Percentiles rank a stretch among this genome's conserved stretches.
These are phyloP conservation scores for Taiozyma onychis DNA, from an alignment of 1,139 yeast genomes.

Conservation along the genomic window DNA sequence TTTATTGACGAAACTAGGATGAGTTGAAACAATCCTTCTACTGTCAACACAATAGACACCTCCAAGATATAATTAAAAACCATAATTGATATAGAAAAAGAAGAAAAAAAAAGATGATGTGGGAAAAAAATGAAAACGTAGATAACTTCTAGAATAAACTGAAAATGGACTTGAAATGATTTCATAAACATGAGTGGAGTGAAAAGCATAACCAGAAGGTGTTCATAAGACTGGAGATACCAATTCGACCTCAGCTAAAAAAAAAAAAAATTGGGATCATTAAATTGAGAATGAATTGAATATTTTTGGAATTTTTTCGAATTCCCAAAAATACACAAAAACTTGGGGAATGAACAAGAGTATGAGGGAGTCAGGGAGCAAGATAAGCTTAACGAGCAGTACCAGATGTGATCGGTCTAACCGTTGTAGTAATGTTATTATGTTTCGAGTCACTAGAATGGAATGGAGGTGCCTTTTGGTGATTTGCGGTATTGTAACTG, in stretches of 20 bases:
- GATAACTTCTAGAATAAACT: not conserved
- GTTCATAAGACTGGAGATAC: not conserved
- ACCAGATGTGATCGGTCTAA: not conserved
- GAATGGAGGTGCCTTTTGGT: not conserved
- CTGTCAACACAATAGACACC: not conserved
- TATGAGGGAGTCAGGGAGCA: not conserved
- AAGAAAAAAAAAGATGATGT: not conserved
- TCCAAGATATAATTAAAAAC: not conserved
- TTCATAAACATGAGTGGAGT: not conserved
- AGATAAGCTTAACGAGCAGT: not conserved
- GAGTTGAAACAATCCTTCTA: not conserved
- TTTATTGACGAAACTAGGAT: not conserved
- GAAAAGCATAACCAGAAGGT: not conserved
- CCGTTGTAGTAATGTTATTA: not conserved
- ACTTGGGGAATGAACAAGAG: not conserved
- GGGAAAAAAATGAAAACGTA: not conserved
- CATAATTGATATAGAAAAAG: not conserved
- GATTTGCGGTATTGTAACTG: not conserved
- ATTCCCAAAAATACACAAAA: not conserved
- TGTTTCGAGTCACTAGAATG: not conserved
- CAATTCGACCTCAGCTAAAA: not conserved
- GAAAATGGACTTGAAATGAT: not conserved
- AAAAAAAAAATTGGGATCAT: not conserved
- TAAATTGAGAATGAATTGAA: conserved; percentile 1
- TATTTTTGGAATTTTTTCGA: not conserved